Base-by-base conservation (phyloP, 176 grass and related monocot species). In the Zoysia japonica region DNA sequence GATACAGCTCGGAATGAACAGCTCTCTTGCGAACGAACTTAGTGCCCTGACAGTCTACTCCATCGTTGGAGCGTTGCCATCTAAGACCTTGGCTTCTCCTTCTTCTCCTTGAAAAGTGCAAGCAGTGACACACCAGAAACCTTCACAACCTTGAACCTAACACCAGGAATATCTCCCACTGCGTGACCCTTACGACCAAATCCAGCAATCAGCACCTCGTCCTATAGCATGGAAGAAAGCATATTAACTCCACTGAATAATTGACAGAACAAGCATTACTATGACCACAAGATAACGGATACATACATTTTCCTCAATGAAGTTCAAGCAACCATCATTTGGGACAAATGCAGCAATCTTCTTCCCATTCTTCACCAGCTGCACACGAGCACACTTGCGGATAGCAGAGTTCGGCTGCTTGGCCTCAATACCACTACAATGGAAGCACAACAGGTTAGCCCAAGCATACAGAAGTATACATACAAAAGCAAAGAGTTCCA, bases 101-200 rank as follows among this genome's bases (percentile, higher is more conserved):
- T 28, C 28, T 28, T 28, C 28, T 28, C 28, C 28, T 28, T 28
- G 79, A 89, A 89, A 1, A 89, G 83, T 0, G 88, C 88, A 0
- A 89, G 79, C 40, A 89, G 61, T 5, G 88, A 89, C 16, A 89
- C 88, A 46, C 81, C 89, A 55, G 89, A 91, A 19, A 91, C 89
- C 85, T 91, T 91, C 63, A 91, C 89, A 76, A 90, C 88, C 88
- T 90, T 90, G 78, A 90, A 90, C 67, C 88, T 77, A 54, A 90
- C 88, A 51, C 88, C 85, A 1, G 85, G 88, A 59, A 90, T 90
- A 81, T 90, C 88, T 91, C 28, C 28, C 28, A 28, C 28, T 0
- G 28, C 28, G 28, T 28, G 28, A 28, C 28, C 28, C 28, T 28
- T 91, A 7, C 81, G 80, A 61, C 85, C 89, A 1, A 91, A 91